Conservation (phyloP, 495 filamentous ascomycete genomes). For the Arthonia radiata region DNA sequence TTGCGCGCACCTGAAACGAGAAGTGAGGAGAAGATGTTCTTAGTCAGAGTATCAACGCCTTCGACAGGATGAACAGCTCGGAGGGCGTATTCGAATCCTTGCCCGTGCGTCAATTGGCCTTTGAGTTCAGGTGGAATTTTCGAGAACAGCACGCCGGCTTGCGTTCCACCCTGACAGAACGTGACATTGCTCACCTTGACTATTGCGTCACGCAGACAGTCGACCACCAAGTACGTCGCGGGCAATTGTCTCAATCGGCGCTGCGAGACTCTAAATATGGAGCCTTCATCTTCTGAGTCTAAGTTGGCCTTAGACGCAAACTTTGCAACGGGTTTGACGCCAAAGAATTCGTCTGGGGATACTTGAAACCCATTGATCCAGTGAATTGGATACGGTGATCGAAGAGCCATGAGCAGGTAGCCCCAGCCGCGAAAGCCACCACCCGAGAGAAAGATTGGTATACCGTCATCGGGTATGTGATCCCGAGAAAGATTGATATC, state of each 20-base stretch:
- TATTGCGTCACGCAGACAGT: slow-evolving; percentile 40
- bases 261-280: slow-evolving; percentile 62
- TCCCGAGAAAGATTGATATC: too few relatives aligned
- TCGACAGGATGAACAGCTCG: slow-evolving; percentile 20
- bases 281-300: slow-evolving; percentile 13
- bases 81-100: slow-evolving; percentile 30
- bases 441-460: slow-evolving; percentile 64
- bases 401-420: slow-evolving; percentile 48
- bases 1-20: slow-evolving; percentile 5
- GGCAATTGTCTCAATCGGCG: slow-evolving; percentile 59
- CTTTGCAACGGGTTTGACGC: slow-evolving; percentile 29
- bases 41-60: slow-evolving; percentile 18
- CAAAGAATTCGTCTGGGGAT: slow-evolving; percentile 30
- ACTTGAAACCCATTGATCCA: slow-evolving; percentile 63
- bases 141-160: slow-evolving; percentile 57
- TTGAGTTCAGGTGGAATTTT: slow-evolving; percentile 31
- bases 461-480: slow-evolving; percentile 35
- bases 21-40: slow-evolving; percentile 17
- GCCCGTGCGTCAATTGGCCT: slow-evolving; percentile 36
- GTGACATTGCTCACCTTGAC: slow-evolving; percentile 45
- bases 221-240: slow-evolving; percentile 56
- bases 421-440: slow-evolving; percentile 85
- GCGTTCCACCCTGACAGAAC: slow-evolving; percentile 70
- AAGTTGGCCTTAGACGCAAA: slow-evolving; percentile 19
- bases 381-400: slow-evolving; percentile 59